phyloP scores from a whole-genome alignment of 2,329 filamentous ascomycete species.

The Xylaria sp. region DNA sequence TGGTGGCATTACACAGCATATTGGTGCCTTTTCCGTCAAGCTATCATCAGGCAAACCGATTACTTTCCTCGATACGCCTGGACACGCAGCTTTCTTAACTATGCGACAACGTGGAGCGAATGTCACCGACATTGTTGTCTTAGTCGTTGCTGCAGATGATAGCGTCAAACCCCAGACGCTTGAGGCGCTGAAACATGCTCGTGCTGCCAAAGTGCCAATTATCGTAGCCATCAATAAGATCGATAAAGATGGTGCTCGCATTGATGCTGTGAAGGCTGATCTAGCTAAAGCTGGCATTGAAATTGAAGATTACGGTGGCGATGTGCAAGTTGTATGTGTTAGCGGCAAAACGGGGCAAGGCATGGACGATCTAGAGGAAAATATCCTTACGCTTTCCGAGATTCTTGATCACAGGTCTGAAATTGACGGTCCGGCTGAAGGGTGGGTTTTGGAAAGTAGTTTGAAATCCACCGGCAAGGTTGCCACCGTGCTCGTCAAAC shows the following conservation, averaged over 20 bases:
- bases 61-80: slow-evolving; percentile 96
- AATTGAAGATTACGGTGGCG: slow-evolving; percentile 93
- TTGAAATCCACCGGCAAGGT: slow-evolving; percentile 86
- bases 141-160: slow-evolving; percentile 96
- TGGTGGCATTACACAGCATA: slow-evolving; percentile 97
- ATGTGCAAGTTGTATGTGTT: slow-evolving; percentile 90
- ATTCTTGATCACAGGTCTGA: slow-evolving; percentile 91
- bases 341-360: slow-evolving; percentile 94
- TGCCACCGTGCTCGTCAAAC: slow-evolving; percentile 87
- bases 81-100: slow-evolving; percentile 92
- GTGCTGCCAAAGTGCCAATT: slow-evolving; percentile 82
- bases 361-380: slow-evolving; percentile 92
- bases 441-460: slow-evolving; percentile 92
- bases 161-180: slow-evolving; percentile 97
- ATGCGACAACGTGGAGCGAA: slow-evolving; percentile 97
- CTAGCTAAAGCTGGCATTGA: slow-evolving; percentile 85
- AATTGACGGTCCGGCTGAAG: slow-evolving; percentile 79
- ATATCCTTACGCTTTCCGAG: slow-evolving; percentile 84
- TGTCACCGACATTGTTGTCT: slow-evolving; percentile 94
- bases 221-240: slow-evolving; percentile 99
- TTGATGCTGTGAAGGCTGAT: slow-evolving; percentile 88
- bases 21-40: slow-evolving; percentile 93
- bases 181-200: slow-evolving; percentile 94
- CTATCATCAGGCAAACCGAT: slow-evolving; percentile 89
- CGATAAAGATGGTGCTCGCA: slow-evolving; percentile 83